Percentiles rank a stretch among this genome's conserved stretches.
Conservation (phyloP, 1,284 basidiomycete species). For the Trametes polyzona region DNA sequence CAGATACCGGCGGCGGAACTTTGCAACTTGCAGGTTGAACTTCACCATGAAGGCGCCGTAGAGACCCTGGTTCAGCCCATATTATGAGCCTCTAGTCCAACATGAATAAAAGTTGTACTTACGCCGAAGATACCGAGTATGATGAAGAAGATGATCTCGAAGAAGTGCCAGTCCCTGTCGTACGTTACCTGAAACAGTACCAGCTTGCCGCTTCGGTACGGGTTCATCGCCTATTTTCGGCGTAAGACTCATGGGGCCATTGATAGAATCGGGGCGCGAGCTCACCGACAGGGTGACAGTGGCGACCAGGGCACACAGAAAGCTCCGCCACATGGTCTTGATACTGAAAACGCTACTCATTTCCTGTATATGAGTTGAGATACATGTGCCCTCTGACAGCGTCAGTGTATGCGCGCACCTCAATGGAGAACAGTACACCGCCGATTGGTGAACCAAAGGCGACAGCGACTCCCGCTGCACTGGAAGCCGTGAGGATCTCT, state of each 20-base stretch:
- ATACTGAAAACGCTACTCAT: slow-evolving; percentile 98
- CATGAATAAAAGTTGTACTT: slow-evolving; percentile 31
- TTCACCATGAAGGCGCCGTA: slow-evolving; percentile 98
- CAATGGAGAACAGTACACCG: slow-evolving; percentile 92
- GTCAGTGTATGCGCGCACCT: slow-evolving; percentile 46
- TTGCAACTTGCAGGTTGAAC: slow-evolving; percentile 94
- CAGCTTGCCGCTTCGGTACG: slow-evolving; percentile 96
- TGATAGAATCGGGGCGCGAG: slow-evolving; percentile 21
- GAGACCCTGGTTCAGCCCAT: slow-evolving; percentile 78
- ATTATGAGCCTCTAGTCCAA: not conserved
- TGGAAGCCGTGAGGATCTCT: slow-evolving; percentile 93
- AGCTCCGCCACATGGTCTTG: slow-evolving; percentile 98
- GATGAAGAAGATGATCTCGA: slow-evolving; percentile 96
- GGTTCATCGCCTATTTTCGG: slow-evolving; percentile 76
- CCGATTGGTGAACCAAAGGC: slow-evolving; percentile 98
- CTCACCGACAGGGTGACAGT: slow-evolving; percentile 95
- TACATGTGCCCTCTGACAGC: no score
- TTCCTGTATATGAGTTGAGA: slow-evolving; percentile 58
- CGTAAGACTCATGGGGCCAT: not conserved
- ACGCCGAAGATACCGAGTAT: slow-evolving; percentile 96
- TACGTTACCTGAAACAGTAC: slow-evolving; percentile 95
- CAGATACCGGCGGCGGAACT: slow-evolving; percentile 91
- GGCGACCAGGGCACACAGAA: slow-evolving; percentile 96
- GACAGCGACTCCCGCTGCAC: slow-evolving; percentile 95
- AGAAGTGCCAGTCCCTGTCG: slow-evolving; percentile 98